Base-by-base conservation (phyloP, 2,329 filamentous ascomycete species). In the Phaeoacremonium minimum region DNA sequence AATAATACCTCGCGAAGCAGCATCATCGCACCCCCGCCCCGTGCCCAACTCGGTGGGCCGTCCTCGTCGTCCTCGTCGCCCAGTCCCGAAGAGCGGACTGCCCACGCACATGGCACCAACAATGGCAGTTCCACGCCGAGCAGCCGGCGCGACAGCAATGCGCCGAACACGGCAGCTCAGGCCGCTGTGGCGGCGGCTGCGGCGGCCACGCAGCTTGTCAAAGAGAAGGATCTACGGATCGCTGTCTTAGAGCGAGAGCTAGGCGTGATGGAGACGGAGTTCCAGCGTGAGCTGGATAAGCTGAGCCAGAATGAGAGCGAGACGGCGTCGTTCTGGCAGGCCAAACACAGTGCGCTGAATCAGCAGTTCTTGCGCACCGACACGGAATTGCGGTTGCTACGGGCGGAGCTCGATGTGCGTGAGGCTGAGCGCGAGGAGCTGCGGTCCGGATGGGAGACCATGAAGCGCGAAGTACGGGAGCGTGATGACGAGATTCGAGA, bases 401-500 rank as follows among this genome's bases (percentile, higher is more conserved):
- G 66, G 28, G 58, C 63, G 32, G 72, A 78, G 50, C 58, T 68
- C n/a, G 66, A 69, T 28, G 58, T 64, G 18, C 60, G 67, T 26
- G 64, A 69, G 38, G 66, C 57, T 7, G 67, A 75, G 51, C 56
- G 64, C 18, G 58, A 66, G 26, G 70, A 75, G 51, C 61, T 77
- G 26, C 64, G 69, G 9, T 64, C 66, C 31, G 71, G 66, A 15
- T 71, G 66, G 58, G 71, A 71, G 32, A 57, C 63, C 40, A 55
- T 73, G 33, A 61, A 66, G 43, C 58, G 60, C 6, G 64, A 73
- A 42, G 47, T 75, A 9, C 56, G 60, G 13, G 63, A 60, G 35
- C 63, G 65, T n/a, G 77, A 83, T 36, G 71, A 74, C 16, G 76
- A 83, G 56, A 67, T 77, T 4, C 58, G 64, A 15, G 62, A 64